phyloP scores from a whole-genome alignment of 495 filamentous ascomycete genomes.

The Penicillium waksmanii region DNA sequence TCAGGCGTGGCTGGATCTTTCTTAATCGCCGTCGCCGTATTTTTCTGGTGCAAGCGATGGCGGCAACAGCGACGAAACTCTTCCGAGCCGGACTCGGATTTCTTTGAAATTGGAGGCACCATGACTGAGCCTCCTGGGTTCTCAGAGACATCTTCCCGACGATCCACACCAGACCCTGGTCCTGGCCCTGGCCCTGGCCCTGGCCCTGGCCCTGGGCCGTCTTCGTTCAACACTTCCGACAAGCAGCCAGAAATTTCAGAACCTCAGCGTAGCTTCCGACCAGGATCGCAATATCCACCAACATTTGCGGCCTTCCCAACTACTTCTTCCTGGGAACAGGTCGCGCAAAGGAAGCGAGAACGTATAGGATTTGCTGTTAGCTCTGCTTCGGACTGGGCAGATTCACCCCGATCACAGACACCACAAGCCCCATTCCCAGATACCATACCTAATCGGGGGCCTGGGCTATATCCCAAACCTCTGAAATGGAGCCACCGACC shows the following conservation, averaged over 20 bases:
- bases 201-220: slow-evolving; percentile 5
- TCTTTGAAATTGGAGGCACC: slow-evolving; percentile 48
- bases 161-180: slow-evolving; percentile 16
- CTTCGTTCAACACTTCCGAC: not conserved
- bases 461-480: slow-evolving; percentile 41
- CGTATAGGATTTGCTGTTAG: slow-evolving; percentile 35
- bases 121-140: slow-evolving; percentile 49
- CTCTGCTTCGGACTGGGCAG: slow-evolving; percentile 37
- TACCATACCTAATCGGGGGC: slow-evolving; percentile 28
- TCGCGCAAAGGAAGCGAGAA: slow-evolving; percentile 13
- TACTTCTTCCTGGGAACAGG: not conserved
- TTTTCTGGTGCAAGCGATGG: slow-evolving; percentile 41
- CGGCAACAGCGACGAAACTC: slow-evolving; percentile 24
- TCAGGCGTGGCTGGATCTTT: slow-evolving; percentile 45
- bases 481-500: slow-evolving; percentile 42
- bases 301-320: slow-evolving; percentile 23
- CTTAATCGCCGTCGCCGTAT: slow-evolving; percentile 41
- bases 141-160: slow-evolving; percentile 25
- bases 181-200: slow-evolving; percentile 22
- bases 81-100: slow-evolving; percentile 26
- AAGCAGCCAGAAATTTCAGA: slow-evolving; percentile 20
- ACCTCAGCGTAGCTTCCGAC: slow-evolving; percentile 9
- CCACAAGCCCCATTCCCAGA: slow-evolving; percentile 43
- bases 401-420: slow-evolving; percentile 29
- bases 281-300: slow-evolving; percentile 25